Evolutionary conservation across 441 rosid species (phyloP), one percentile per base, ranked within the genome.

Genomic region (Dalechampia spathulata): DNA sequence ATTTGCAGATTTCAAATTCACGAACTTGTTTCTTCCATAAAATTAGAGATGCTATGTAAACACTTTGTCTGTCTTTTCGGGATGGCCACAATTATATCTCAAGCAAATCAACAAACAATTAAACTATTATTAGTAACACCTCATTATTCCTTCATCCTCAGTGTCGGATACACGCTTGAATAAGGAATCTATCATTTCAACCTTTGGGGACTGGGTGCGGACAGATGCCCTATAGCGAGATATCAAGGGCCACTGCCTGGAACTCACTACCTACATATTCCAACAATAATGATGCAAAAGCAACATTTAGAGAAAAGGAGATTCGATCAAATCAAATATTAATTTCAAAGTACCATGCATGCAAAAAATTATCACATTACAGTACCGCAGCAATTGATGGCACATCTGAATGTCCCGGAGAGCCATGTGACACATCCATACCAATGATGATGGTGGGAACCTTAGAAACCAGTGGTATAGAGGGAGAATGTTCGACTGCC

Each of bases 351-450:
- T 30, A 30, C 8, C 8, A n/a, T n/a, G n/a, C n/a, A n/a, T 30
- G 34, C 34, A 30, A 3, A 30, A 30, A 30, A 30, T 30, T 8
- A 30, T 4, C 13, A 7, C 38, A 7, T 2, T 30, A 10, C 32
- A 16, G 51, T 81, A 88, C 94, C 60, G 94, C 96, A 63, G 94
- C 96, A 66, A 87, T 81, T 30, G 93, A 85, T 0, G 96, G 96
- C 0, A 79, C 42, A 67, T 81, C 85, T 12, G 86, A 75, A 55
- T 79, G 90, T 38, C 90, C 93, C 37, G 95, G 95, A 34, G 90
- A 80, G 45, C 96, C 92, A 52, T 87, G 96, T 0, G 92, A 83
- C 1, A 87, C 96, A 66, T 87, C 93, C 93, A 85, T 87, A 16
- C 96, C 93, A 49, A 87, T 72, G 60, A 87, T 74, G 32, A 85